Evolutionary conservation across 2,329 filamentous ascomycete species (phyloP).

Genomic region (Seiridium unicorne): DNA sequence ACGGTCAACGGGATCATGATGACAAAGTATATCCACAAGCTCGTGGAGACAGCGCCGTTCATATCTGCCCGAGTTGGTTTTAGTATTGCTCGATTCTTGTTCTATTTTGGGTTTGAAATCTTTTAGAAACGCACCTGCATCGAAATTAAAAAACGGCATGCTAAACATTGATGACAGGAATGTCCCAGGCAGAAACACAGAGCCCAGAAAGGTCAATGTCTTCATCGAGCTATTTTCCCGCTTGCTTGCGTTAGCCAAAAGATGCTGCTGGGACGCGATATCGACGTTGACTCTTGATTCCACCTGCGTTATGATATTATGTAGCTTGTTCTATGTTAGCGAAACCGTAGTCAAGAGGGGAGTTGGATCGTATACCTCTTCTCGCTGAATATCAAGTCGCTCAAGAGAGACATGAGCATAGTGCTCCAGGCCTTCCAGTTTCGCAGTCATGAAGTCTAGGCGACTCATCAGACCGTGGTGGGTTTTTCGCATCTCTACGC

Average conservation of each 20-base stretch:
- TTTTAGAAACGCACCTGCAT: neutral
- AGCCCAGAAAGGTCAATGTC: slow-evolving; percentile 61
- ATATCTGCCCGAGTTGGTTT: neutral
- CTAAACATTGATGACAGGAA: slow-evolving; percentile 63
- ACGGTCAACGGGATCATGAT: slow-evolving; percentile 1
- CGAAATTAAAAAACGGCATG: slow-evolving; percentile 49
- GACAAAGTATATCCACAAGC: slow-evolving; percentile 9
- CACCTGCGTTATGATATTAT: slow-evolving; percentile 31
- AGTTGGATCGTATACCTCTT: slow-evolving; percentile 23
- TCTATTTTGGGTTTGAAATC: no score
- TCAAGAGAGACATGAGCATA: slow-evolving; percentile 33
- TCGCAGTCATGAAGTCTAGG: slow-evolving; percentile 28
- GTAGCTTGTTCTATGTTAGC: slow-evolving; percentile 20
- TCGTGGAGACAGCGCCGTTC: neutral
- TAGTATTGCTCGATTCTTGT: neutral
- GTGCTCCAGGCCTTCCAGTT: slow-evolving; percentile 32
- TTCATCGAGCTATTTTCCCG: slow-evolving; percentile 64
- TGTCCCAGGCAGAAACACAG: slow-evolving; percentile 61
- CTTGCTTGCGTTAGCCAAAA: slow-evolving; percentile 58
- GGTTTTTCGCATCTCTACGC: slow-evolving; percentile 15
- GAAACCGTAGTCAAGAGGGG: neutral
- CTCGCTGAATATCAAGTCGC: slow-evolving; percentile 29
- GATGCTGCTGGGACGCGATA: slow-evolving; percentile 59
- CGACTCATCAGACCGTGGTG: slow-evolving; percentile 25
- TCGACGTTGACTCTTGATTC: slow-evolving; percentile 56